These are phyloP conservation scores for Podospora fimiseda DNA, from an alignment of 495 filamentous ascomycete genomes.

Conservation along the genomic window DNA sequence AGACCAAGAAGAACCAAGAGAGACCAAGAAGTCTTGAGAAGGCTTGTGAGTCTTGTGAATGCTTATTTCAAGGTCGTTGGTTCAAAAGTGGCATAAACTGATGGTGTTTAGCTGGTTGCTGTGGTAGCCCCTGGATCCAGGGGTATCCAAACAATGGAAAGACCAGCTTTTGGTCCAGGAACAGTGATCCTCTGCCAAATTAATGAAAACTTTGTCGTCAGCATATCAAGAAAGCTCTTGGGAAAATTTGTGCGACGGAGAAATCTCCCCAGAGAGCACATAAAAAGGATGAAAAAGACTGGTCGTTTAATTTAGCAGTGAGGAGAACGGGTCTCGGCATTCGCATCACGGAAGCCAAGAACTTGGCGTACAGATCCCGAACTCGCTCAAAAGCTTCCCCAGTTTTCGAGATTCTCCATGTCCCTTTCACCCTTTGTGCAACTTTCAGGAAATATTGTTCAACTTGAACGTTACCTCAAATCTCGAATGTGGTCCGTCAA, in stretches of 20 bases:
- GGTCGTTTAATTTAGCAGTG: constrained; percentile 15
- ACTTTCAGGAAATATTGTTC: neutral
- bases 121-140: neutral
- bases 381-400: constrained; percentile 14
- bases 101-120: too few species aligned
- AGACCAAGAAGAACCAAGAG: neutral
- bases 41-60: neutral
- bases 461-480: constrained; percentile 16
- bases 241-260: too few species aligned
- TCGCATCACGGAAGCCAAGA: constrained; percentile 12
- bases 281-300: too few species aligned
- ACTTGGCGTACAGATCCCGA: constrained; percentile 26
- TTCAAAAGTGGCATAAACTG: neutral
- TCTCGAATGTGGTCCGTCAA: constrained; percentile 1
- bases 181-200: too few species aligned
- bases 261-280: too few species aligned
- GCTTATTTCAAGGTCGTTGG: neutral
- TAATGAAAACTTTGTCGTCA: neutral
- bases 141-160: neutral
- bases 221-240: neutral
- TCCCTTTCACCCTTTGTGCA: neutral
- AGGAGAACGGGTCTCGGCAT: constrained; percentile 18
- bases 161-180: too few species aligned
- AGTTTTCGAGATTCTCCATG: neutral
- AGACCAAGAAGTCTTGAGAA: neutral